Evolutionary conservation across 345 rosid genomes (phyloP).

Genomic region (Balakata baccata): DNA sequence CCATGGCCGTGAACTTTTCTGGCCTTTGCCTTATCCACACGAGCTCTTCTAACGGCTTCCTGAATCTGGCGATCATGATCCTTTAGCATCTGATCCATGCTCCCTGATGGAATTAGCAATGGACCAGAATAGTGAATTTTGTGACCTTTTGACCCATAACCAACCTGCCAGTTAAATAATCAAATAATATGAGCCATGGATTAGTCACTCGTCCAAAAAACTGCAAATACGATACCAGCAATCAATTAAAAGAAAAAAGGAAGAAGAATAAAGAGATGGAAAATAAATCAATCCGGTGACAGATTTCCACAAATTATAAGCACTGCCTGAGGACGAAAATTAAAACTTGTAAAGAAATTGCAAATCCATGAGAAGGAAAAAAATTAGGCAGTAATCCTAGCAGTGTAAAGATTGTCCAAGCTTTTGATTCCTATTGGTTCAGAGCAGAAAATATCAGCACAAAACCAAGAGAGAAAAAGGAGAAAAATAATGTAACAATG

Average conservation of each 20-base stretch:
- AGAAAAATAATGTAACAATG: not conserved
- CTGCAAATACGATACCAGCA: not conserved
- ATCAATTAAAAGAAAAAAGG: not conserved
- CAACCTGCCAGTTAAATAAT: slow-evolving; percentile 44
- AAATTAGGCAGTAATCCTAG: not conserved
- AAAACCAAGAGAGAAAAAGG: not conserved
- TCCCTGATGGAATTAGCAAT: slow-evolving; percentile 73
- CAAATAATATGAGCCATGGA: not conserved
- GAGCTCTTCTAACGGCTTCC: slow-evolving; percentile 85
- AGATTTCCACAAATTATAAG: too few species aligned
- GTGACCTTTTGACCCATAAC: slow-evolving; percentile 86
- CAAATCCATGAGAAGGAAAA: not conserved
- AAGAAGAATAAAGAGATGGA: not conserved
- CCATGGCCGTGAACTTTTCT: slow-evolving; percentile 64
- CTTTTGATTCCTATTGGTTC: not conserved
- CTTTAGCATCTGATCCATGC: slow-evolving; percentile 89
- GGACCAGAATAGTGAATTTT: slow-evolving; percentile 98
- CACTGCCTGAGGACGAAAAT: too few species aligned
- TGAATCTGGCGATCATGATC: slow-evolving; percentile 97
- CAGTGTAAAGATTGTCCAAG: not conserved
- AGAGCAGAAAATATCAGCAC: not conserved
- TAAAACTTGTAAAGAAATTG: too few species aligned
- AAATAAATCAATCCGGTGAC: not conserved
- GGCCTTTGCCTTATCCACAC: slow-evolving; percentile 78
- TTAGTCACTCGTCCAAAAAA: not conserved